Base-by-base conservation (phyloP, 352 stramenopile genomes). In the Phytophthora sojae region DNA sequence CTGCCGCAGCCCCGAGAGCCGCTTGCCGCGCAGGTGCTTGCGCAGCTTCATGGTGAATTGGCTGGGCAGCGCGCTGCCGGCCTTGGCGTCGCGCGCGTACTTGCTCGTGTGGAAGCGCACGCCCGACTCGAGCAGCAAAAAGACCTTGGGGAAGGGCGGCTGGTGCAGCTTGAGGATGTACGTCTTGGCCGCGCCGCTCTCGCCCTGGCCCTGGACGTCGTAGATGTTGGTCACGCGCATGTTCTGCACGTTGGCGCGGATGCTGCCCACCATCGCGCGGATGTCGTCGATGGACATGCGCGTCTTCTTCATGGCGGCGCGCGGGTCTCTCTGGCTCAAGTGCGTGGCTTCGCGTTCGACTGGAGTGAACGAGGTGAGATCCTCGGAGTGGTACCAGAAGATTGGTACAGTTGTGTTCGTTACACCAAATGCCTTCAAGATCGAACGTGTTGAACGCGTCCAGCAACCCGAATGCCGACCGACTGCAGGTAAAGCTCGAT, bases 31-130 rank as follows among this genome's bases (percentile, higher is more conserved):
- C 25, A 99, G 77, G 71, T 99, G 97, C 80, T 99, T 99, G 30
- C 98, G 91, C 57, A 99, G 75, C 83, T 99, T 99, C 91, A 99
- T 98, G 39, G 93, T 97, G 76, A 99, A 99, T 58, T 95, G 92
- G 39, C 88, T 97, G 14, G 97, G 97, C 59, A 98, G 86, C 21
- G 90, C 76, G 12, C 81, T 81, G 26, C 81, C 81, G 15, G 84
- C 80, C 50, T 82, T 82, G 19, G 65, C 59, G 44, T 93, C 83
- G 39, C 89, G 83, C 51, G 88, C 88, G 67, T 94, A 98, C 64
- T 95, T 90, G 54, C 96, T 99, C 29, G 93, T 96, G 80, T 99
- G 98, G 81, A 99, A 99, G 39, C 97, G 92, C 49, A 99, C 92
- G 30, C 97, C 97, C 23, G 90, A 98, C 81, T 99, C 97, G 21